phyloP scores from a whole-genome alignment of 148 eudicot genomes.

The Heliamphora exappendiculata region DNA sequence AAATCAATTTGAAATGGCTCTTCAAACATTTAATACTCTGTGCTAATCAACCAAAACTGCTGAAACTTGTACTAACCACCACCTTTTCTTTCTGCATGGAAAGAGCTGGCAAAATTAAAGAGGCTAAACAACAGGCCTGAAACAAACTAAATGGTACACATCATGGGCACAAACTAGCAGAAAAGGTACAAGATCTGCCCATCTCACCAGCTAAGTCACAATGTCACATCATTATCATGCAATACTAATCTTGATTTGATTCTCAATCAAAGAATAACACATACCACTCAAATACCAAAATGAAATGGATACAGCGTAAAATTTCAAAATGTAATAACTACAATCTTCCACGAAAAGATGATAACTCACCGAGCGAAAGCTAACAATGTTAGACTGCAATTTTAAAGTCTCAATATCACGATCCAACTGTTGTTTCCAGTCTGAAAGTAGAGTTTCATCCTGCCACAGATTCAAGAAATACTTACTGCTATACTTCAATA shows the following conservation, averaged over 20 bases:
- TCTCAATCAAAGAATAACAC: background rate
- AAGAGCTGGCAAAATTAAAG: background rate
- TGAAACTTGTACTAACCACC: background rate
- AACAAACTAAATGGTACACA: too few species aligned
- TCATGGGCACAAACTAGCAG: background rate
- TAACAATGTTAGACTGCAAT: conserved; percentile 60
- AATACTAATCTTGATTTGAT: background rate
- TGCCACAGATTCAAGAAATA: conserved; percentile 21
- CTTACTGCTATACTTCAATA: too few species aligned
- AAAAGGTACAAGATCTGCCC: background rate
- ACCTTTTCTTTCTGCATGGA: background rate
- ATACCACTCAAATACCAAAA: background rate
- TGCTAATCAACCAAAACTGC: background rate
- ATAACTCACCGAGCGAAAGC: conserved; percentile 76
- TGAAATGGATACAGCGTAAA: background rate
- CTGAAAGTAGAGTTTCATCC: conserved; percentile 71
- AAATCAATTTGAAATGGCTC: background rate
- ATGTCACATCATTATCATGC: background rate
- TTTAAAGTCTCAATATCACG: conserved; percentile 80
- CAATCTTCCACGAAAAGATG: background rate
- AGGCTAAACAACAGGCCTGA: background rate
- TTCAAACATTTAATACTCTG: background rate
- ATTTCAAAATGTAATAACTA: background rate
- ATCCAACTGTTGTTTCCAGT: conserved; percentile 90
- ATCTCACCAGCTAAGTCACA: background rate